Conservation (phyloP, 768 basidiomycete genomes). For the Boletus huronensis region DNA sequence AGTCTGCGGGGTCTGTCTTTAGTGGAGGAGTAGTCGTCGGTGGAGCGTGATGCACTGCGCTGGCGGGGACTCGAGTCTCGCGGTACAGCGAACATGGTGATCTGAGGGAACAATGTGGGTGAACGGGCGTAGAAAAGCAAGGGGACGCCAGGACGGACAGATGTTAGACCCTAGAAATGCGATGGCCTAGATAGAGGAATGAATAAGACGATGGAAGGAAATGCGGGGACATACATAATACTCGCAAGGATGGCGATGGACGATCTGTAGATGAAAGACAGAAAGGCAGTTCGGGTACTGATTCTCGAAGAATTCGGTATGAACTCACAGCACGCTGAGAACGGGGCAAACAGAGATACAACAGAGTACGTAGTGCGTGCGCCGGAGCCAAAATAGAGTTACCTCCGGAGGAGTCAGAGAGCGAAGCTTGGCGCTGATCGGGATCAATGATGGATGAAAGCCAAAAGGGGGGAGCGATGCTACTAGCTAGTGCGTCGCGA, state of each 20-base stretch:
- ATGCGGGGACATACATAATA: conserved; percentile 21
- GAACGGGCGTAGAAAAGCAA: not conserved
- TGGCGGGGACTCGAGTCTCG: not conserved
- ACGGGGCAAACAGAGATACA: conserved; percentile 16
- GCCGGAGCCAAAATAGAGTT: conserved; percentile 22
- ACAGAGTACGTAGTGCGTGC: conserved; percentile 11
- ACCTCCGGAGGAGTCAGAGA: not conserved
- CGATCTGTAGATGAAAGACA: not conserved
- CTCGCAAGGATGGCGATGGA: conserved; percentile 1
- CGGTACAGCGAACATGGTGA: conserved; percentile 14
- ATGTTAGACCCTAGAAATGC: conserved; percentile 17
- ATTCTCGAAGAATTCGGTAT: not conserved
- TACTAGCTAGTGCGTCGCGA: not conserved
- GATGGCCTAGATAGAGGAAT: conserved; percentile 14
- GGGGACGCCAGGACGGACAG: not conserved
- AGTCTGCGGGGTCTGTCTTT: conserved; percentile 11
- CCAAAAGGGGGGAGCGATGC: not conserved
- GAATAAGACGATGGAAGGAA: conserved; percentile 1
- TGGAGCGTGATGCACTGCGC: conserved; percentile 19
- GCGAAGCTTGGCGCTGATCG: conserved; percentile 11
- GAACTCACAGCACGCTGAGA: conserved; percentile 1
- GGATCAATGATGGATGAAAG: conserved; percentile 10
- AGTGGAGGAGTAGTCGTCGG: conserved; percentile 12
- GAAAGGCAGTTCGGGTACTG: not conserved
- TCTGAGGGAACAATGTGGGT: conserved; percentile 1